These are phyloP conservation scores for Caryopteris hybrid DNA, from an alignment of 305 asterid species.

Conservation along the genomic window DNA sequence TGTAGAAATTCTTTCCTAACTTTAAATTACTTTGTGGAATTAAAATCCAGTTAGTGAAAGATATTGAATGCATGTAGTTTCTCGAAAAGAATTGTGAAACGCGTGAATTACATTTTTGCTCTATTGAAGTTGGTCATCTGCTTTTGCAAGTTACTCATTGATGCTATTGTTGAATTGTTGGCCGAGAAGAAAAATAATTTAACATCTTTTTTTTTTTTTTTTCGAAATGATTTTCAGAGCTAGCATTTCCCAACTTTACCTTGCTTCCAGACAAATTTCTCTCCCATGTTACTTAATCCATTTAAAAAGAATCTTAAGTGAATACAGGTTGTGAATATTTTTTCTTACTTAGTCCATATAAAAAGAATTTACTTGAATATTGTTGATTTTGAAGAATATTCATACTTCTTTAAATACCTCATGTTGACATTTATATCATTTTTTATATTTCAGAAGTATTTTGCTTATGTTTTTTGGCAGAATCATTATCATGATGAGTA, in stretches of 20 bases:
- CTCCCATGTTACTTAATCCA: neutral
- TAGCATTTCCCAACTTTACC: neutral
- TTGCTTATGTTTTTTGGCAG: neutral
- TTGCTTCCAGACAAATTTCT: neutral
- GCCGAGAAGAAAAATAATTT: neutral
- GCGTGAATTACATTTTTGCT: neutral
- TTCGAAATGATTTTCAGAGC: neutral
- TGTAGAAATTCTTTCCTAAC: neutral
- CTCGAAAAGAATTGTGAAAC: neutral
- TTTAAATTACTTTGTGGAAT: neutral
- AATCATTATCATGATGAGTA: neutral
- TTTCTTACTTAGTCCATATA: neutral
- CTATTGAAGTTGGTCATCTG: neutral
- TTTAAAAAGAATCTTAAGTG: too few species aligned
- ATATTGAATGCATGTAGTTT: neutral
- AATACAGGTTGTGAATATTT: too few species aligned
- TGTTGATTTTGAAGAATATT: neutral
- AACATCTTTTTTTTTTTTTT: neutral
- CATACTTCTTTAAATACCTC: neutral
- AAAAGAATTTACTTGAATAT: neutral
- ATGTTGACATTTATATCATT: slow-evolving; percentile 7
- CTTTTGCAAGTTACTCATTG: neutral
- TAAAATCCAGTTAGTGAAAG: neutral
- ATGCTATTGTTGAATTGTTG: neutral
- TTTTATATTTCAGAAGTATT: neutral